Conservation (phyloP, 2,329 filamentous ascomycete species). For the Escovopsis sp. region DNA sequence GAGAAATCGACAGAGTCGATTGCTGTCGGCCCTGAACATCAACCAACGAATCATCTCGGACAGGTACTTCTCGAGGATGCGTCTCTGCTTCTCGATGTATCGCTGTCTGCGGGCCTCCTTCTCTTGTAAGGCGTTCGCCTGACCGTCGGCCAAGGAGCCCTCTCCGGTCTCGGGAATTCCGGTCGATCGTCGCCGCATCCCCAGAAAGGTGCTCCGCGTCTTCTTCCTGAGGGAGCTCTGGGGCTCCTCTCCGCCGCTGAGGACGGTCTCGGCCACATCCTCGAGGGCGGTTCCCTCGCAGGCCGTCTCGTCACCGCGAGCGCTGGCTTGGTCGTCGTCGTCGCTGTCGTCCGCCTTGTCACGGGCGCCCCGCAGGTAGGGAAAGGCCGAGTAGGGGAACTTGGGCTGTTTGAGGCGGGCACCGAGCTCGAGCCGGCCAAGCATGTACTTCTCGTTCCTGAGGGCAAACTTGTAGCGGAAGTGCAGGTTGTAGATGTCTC, state of each 20-base stretch:
- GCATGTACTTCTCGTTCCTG: conserved; percentile 68
- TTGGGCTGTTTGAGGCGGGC: conserved; percentile 66
- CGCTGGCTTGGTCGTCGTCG: conserved; percentile 43
- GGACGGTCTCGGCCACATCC: conserved; percentile 39
- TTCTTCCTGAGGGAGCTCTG: conserved; percentile 25
- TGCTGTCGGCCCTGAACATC: conserved; percentile 92
- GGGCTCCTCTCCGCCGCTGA: conserved; percentile 19
- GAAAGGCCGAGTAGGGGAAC: conserved; percentile 80
- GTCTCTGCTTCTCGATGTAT: conserved; percentile 71
- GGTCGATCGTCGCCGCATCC: conserved; percentile 38
- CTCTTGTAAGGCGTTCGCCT: conserved; percentile 35
- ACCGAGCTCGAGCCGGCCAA: conserved; percentile 49
- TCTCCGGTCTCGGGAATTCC: conserved; percentile 31
- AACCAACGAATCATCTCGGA: conserved; percentile 91
- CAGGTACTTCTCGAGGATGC: conserved; percentile 76
- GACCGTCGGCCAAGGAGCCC: conserved; percentile 23
- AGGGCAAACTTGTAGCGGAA: conserved; percentile 82
- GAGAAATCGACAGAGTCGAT: conserved; percentile 86
- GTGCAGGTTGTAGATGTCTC: conserved; percentile 86
- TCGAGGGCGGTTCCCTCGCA: conserved; percentile 43
- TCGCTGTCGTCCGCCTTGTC: conserved; percentile 68
- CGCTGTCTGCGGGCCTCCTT: conserved; percentile 29
- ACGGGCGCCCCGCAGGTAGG: conserved; percentile 69
- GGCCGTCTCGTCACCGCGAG: conserved; percentile 27
- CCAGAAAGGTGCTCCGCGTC: conserved; percentile 37